These are phyloP conservation scores for Fusarium chlamydosporum DNA, from an alignment of 2,329 filamentous ascomycete species.

Conservation along the genomic window DNA sequence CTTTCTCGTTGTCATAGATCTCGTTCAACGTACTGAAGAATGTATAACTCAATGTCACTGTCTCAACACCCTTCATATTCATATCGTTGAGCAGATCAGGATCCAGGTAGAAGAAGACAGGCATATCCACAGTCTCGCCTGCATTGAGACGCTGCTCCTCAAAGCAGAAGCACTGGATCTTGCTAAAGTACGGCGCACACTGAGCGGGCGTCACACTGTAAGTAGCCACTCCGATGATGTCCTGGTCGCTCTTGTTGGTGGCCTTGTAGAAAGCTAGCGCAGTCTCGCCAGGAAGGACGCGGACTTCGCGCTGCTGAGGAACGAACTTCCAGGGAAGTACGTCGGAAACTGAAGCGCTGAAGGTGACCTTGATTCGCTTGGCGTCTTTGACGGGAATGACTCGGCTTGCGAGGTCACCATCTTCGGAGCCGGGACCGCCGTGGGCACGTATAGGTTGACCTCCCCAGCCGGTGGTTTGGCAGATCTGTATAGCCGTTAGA, in stretches of 20 bases:
- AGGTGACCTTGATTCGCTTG: constrained; percentile 92
- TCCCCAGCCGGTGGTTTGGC: constrained; percentile 89
- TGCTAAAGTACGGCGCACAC: constrained; percentile 97
- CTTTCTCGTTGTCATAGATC: neutral
- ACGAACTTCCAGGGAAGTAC: constrained; percentile 97
- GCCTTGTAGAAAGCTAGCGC: constrained; percentile 98
- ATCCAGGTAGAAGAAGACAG: constrained; percentile 99
- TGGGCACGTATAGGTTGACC: constrained; percentile 91
- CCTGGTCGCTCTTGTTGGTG: constrained; percentile 88
- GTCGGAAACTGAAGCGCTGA: constrained; percentile 95
- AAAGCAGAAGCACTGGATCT: constrained; percentile 99
- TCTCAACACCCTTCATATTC: constrained; percentile 94
- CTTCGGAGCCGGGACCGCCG: constrained; percentile 62
- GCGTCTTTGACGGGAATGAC: constrained; percentile 84
- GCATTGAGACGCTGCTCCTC: constrained; percentile 95
- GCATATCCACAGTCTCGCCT: constrained; percentile 98
- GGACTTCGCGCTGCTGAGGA: constrained; percentile 96
- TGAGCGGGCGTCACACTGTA: constrained; percentile 97
- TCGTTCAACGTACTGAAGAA: constrained; percentile 87
- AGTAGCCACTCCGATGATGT: constrained; percentile 98
- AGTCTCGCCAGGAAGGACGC: constrained; percentile 95
- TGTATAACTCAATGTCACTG: constrained; percentile 95
- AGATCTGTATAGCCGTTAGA: constrained; percentile 69
- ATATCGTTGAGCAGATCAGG: constrained; percentile 93
- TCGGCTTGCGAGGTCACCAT: constrained; percentile 78